Evolutionary conservation across 768 basidiomycete genomes (phyloP), one percentile per base, ranked within the genome.

Genomic region (Xanthoconium purpureum): DNA sequence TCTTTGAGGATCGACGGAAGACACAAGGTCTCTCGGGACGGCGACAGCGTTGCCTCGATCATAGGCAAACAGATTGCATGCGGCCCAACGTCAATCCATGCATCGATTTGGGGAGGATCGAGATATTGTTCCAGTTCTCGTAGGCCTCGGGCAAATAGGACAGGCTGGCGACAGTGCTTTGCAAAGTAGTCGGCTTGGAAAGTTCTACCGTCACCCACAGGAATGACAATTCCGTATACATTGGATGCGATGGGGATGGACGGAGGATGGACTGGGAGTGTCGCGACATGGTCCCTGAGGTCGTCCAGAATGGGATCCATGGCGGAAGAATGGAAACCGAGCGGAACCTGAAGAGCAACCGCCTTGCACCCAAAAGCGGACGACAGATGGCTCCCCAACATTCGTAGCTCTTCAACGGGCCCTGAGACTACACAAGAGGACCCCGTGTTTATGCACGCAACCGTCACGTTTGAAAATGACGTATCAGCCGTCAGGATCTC

Each of bases 81-180:
- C 12, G 88, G 85, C 2, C 88, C 83, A 42, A 89, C 77, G 67
- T 90, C 88, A 9, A 90, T 73, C 82, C 83, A 89, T 0, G 75
- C 76, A 40, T 75, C 75, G 8, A 76, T 65, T 14, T 65, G 55
- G 40, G 63, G 47, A 29, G 73, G 55, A 15, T 66, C 67, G 13
- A 67, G 24, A 14, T 55, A 57, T 6, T 71, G 58, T 1, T 75
- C 32, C 11, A 84, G 73, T 0, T 77, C 69, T n/a, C 66, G 69
- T 3, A 89, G 65, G 13, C 81, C 81, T 28, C 74, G 72, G 14
- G 77, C 71, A 61, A 88, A 88, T 20, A 57, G 42, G 44, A 85
- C 87, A 30, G 84, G 84, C 56, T 79, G 74, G 6, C 67, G 71
- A 61, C 84, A 86, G 58, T 89, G 88, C 14, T 73, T 78, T 24